phyloP scores from a whole-genome alignment of 169 alveolate genomes.

The Plasmodium knowlesi region DNA sequence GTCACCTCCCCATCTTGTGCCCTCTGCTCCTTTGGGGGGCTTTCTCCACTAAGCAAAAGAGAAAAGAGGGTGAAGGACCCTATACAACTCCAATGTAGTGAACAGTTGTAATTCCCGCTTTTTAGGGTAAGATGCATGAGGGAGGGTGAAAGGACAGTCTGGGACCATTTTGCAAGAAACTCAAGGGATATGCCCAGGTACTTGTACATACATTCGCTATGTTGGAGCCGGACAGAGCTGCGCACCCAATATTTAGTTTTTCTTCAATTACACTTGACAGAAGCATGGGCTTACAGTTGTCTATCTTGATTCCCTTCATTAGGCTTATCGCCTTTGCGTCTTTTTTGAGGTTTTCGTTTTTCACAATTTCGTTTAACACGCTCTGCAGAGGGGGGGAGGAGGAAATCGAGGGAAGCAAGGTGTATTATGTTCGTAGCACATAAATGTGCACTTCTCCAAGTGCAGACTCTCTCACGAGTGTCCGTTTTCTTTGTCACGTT shows the following conservation, averaged over 20 bases:
- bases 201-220: slow-evolving; percentile 86
- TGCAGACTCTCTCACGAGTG: neutral
- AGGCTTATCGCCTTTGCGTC: slow-evolving; percentile 86
- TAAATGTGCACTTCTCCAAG: neutral
- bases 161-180: neutral
- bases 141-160: neutral
- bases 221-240: slow-evolving; percentile 90
- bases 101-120: neutral
- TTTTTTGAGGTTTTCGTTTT: slow-evolving; percentile 74
- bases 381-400: slow-evolving; percentile 9
- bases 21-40: neutral
- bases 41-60: neutral
- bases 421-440: neutral
- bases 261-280: slow-evolving; percentile 82
- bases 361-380: slow-evolving; percentile 76
- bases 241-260: slow-evolving; percentile 84
- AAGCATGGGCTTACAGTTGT: slow-evolving; percentile 81
- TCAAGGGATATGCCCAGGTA: neutral
- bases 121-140: neutral
- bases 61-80: neutral
- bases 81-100: neutral
- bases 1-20: neutral
- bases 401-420: neutral
- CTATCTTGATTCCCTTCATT: slow-evolving; percentile 88
- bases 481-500: neutral